Evolutionary conservation across 2,329 filamentous ascomycete species (phyloP), one percentile per base, ranked within the genome.

Genomic region (Neonectria hederae): DNA sequence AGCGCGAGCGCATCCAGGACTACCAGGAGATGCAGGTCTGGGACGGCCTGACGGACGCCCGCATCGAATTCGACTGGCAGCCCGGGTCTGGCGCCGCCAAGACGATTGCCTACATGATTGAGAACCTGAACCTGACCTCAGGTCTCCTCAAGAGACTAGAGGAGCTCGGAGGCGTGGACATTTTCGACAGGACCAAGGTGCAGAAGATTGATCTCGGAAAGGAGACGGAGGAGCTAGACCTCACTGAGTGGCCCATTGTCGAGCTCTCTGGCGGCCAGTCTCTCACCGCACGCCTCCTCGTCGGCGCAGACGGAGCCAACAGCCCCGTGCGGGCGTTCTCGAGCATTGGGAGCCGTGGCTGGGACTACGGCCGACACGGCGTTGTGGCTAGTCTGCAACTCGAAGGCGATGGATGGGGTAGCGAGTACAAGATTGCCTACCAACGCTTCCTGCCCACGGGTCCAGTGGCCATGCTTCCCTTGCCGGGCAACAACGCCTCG

Each of bases 1-100:
- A 92, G 70, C 81, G 84, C 45, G 83, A 87, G 6, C 89, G 96
- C 32, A 88, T 96, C 35, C 94, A 97, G 81, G 87, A 90, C 1
- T 99, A 97, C 78, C 90, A 97, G 64, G 92, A 95, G 73, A 99
- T 99, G 96, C 92, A 97, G 78, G 96, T 98, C 32, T 99, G 97
- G 96, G 96, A 99, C 78, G 97, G 95, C 66, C 88, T 97, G 61
- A 92, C 92, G 43, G 94, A 89, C 63, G 92, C 94, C 38, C 88
- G 90, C 71, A 96, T 99, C 76, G 91, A 93, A 71, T 99, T 99
- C 78, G 92, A 96, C 80, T 92, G 90, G 90, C 79, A 79, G 22
- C 81, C 81, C 5, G 77, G 76, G 46, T 76, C 81, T 40, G 82
- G 84, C 73, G 69, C 65, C 76, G 81, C 82, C 75, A 86, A 83